These are phyloP conservation scores for Chytriomyces hyalinus DNA, from an alignment of 192 early-diverging fungal genomes.

Conservation along the genomic window DNA sequence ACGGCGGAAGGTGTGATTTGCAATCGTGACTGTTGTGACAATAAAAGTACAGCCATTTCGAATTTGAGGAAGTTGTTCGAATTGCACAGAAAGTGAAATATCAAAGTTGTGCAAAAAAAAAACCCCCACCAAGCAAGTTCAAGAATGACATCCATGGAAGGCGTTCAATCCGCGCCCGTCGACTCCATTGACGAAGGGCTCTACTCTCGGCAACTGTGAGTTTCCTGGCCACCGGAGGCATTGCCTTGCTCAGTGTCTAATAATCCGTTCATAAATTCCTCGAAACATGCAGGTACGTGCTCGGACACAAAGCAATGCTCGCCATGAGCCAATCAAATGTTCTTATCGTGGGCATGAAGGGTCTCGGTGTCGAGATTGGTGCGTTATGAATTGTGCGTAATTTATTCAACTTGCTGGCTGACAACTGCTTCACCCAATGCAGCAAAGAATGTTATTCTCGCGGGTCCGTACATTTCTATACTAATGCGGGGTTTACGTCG, in stretches of 20 bases:
- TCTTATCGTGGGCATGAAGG: slow-evolving; percentile 93
- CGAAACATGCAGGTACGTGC: slow-evolving; percentile 29
- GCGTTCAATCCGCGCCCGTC: slow-evolving; percentile 26
- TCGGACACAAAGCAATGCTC: slow-evolving; percentile 96
- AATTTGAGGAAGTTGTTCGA: background rate
- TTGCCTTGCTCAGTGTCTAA: background rate
- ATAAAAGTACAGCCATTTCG: slow-evolving; percentile 2
- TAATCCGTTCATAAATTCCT: background rate
- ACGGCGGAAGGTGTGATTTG: background rate
- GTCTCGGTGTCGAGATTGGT: slow-evolving; percentile 98
- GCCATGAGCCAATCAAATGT: slow-evolving; percentile 97
- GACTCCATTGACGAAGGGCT: slow-evolving; percentile 89
- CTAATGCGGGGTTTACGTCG: background rate
- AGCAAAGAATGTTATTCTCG: slow-evolving; percentile 98
- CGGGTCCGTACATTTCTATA: slow-evolving; percentile 50
- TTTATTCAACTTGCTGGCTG: slow-evolving; percentile 10
- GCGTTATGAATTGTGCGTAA: slow-evolving; percentile 22
- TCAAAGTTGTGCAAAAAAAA: background rate
- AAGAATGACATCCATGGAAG: slow-evolving; percentile 16
- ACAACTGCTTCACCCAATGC: background rate
- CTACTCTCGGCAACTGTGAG: slow-evolving; percentile 99
- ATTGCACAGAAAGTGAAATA: slow-evolving; percentile 8
- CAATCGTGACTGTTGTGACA: background rate
- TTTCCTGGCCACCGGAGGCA: background rate
- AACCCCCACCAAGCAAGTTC: background rate